Evolutionary conservation across 805 yeast genomes (phyloP).

Genomic region (Millerozyma acaciae): DNA sequence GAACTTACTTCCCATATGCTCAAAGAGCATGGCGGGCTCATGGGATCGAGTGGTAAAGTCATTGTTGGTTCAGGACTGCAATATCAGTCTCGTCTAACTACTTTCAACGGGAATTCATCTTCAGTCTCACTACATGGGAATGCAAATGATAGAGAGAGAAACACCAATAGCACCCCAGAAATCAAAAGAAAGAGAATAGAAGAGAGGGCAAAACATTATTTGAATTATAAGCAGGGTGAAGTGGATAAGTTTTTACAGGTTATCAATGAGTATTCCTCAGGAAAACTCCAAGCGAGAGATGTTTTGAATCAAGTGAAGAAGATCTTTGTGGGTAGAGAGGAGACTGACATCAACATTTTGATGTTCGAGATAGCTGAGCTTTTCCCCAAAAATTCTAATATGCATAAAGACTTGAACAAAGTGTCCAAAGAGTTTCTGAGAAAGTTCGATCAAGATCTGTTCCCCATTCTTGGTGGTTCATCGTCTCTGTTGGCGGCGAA

Average conservation of each 20-base stretch:
- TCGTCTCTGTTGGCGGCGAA: slow-evolving; percentile 8
- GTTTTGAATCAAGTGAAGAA: slow-evolving; percentile 43
- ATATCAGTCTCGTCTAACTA: slow-evolving; percentile 61
- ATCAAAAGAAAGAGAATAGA: slow-evolving; percentile 62
- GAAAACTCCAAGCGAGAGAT: slow-evolving; percentile 44
- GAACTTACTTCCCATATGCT: slow-evolving; percentile 87
- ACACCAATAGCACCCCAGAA: slow-evolving; percentile 18
- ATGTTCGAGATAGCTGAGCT: slow-evolving; percentile 59
- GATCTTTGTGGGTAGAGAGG: slow-evolving; percentile 39
- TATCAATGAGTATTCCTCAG: slow-evolving; percentile 46
- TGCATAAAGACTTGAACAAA: slow-evolving; percentile 33
- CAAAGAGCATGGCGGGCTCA: slow-evolving; percentile 67
- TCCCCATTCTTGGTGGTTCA: slow-evolving; percentile 45
- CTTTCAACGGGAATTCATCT: slow-evolving; percentile 36
- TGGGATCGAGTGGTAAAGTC: slow-evolving; percentile 41
- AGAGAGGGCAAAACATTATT: slow-evolving; percentile 80
- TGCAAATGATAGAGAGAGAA: slow-evolving; percentile 11
- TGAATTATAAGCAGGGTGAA: slow-evolving; percentile 48
- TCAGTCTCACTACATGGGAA: slow-evolving; percentile 13
- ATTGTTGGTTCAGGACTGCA: slow-evolving; percentile 34
- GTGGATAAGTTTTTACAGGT: slow-evolving; percentile 47
- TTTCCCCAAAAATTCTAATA: slow-evolving; percentile 44
- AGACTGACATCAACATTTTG: slow-evolving; percentile 50
- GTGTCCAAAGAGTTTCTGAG: slow-evolving; percentile 18
- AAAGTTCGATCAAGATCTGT: slow-evolving; percentile 32